Base-by-base conservation (phyloP, 2,329 filamentous ascomycete genomes). In the Aspergillus jensenii region DNA sequence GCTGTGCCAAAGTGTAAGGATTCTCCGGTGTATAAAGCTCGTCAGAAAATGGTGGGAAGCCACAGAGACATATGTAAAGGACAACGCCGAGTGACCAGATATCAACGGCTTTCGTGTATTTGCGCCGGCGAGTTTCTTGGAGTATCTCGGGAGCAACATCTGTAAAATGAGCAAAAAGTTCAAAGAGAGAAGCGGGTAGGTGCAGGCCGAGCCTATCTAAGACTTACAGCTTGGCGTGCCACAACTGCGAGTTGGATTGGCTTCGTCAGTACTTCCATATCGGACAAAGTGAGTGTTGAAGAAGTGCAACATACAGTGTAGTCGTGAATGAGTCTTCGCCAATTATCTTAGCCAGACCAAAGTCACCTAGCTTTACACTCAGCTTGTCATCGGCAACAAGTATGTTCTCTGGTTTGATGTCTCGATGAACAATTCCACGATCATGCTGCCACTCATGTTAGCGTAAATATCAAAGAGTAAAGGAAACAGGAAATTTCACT, bases 341-440 rank as follows among this genome's bases (percentile, higher is more conserved):
- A 64, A 99, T 96, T 64, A 99, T 98, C 78, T 99, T 99, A 43
- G 95, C 93, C 39, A 99, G 83, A 46, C 95, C 95, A 75, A 99
- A 99, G 75, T 99, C 95, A 19, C 93, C 95, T 60, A 99, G 79
- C 77, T 99, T 99, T 62, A 96, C 88, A 59, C 88, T 87, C 27
- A 97, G 78, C 35, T 95, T 83, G 68, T 91, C 91, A 75, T 97
- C 91, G 5, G 89, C 87, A 37, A 99, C 79, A 8, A 99, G 79
- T 35, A 99, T 98, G 68, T 98, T 98, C 72, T 98, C 93, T 0
- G 93, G 93, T 75, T 97, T 98, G 77, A 99, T 97, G 68, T 99
- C 95, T 58, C 95, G 89, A 74, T 99, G 95, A 5, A 98, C 93
- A 73, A 99, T 96, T 68, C 95, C 96, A 62, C 95, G 90, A 60